Evolutionary conservation across 257 asterid genomes (phyloP), one percentile per base, ranked within the genome.

Genomic region (Perilla frutescens): DNA sequence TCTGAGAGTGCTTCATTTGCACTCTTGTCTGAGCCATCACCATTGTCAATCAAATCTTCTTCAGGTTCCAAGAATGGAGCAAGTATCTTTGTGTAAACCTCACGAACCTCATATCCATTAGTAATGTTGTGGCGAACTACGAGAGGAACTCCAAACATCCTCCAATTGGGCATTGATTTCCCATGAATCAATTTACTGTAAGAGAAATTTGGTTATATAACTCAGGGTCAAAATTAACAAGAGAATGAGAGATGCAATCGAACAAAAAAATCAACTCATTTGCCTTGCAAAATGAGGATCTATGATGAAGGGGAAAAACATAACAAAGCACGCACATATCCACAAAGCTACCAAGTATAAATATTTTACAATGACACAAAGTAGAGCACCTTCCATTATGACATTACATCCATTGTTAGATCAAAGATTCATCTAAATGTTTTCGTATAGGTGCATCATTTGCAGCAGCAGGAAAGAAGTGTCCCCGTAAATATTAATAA

Each of bases 101-200:
- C 85, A 50, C 73, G 71, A 72, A 90, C 76, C 57, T 88, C 92
- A 70, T 82, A 85, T 80, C 96, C 97, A 40, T 77, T 83, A 51
- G 81, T 66, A 80, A 90, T 81, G 80, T 74, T 79, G 75, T 80
- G 45, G 59, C 82, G 82, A 41, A 87, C 81, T 47, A 90, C 84
- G 36, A 95, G 77, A 57, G 98, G 99, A 77, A 91, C 60, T 68
- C 99, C 97, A 64, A 90, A 89, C 71, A 91, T 62, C 84, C 82
- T 89, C 96, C 90, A 81, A 60, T 62, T 79, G 58, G 86, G 74
- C 55, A 79, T 74, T 64, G 57, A 77, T 81, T 79, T 84, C 79
- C 96, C 92, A 44, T 36, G n/a, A 60, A 65, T 15, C 37, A 44
- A 59, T 77, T 84, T 86, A 81, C 98, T 91, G 97, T 37, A 66